A percentile compares a stretch with the other conserved stretches of the same genome.
These are phyloP conservation scores for Mucuna pruriens DNA, from an alignment of 306 rosid species.

Conservation along the genomic window DNA sequence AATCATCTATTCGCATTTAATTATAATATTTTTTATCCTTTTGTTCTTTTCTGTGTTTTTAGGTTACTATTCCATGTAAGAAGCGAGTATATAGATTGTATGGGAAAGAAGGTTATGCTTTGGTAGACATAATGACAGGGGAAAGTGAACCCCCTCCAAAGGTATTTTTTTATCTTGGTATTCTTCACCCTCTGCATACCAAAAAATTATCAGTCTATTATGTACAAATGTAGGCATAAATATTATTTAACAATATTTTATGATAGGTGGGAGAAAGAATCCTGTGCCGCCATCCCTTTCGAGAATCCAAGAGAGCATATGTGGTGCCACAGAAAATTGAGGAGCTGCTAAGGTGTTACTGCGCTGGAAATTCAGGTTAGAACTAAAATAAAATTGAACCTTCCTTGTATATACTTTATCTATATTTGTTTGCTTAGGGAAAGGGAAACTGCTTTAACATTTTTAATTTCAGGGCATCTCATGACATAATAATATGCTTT, in stretches of 20 bases:
- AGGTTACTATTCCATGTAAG: slow-evolving; percentile 91
- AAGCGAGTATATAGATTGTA: slow-evolving; percentile 72
- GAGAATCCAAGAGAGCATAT: slow-evolving; percentile 85
- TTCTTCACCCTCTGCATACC: too few species aligned
- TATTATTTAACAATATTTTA: neutral
- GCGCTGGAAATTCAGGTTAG: slow-evolving; percentile 72
- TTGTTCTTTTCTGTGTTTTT: slow-evolving; percentile 31
- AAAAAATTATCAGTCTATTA: too few species aligned
- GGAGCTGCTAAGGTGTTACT: slow-evolving; percentile 81
- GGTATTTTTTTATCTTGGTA: slow-evolving; percentile 48
- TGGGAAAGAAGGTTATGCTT: slow-evolving; percentile 84
- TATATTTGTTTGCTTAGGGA: neutral
- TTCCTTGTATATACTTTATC: neutral
- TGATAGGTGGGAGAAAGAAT: slow-evolving; percentile 76
- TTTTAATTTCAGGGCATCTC: neutral
- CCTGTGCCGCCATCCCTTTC: slow-evolving; percentile 84
- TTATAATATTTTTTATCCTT: neutral
- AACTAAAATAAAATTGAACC: slow-evolving; percentile 8
- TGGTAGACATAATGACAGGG: slow-evolving; percentile 81
- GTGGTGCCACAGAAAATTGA: slow-evolving; percentile 86
- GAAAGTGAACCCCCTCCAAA: slow-evolving; percentile 83
- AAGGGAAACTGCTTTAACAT: neutral
- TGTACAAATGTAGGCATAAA: neutral
- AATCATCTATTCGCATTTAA: slow-evolving; percentile 2
- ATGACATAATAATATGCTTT: neutral